Percentiles rank a stretch among this genome's conserved stretches.
Conservation (phyloP, 768 basidiomycete species). For the Mycena olivaceomarginata region DNA sequence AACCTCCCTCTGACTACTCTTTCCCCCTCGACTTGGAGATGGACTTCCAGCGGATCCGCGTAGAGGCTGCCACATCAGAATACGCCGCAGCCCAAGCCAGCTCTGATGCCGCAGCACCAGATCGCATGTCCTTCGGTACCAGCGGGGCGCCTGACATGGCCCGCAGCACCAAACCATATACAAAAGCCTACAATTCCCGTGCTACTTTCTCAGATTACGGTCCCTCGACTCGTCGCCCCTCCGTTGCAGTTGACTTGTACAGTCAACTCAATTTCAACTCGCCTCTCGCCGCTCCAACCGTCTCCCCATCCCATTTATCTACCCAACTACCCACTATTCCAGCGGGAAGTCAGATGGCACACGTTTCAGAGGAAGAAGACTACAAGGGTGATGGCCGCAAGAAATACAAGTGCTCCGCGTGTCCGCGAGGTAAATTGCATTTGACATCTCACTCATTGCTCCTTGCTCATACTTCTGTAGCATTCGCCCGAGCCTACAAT, state of each 20-base stretch:
- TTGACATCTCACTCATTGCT: slow-evolving; percentile 11
- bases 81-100: slow-evolving; percentile 66
- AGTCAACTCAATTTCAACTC: slow-evolving; percentile 69
- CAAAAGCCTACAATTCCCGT: slow-evolving; percentile 63
- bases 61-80: slow-evolving; percentile 70
- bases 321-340: slow-evolving; percentile 68
- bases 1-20: slow-evolving; percentile 70
- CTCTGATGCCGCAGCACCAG: slow-evolving; percentile 66
- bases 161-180: slow-evolving; percentile 54
- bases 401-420: slow-evolving; percentile 86
- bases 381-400: slow-evolving; percentile 77
- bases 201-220: slow-evolving; percentile 83
- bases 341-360: slow-evolving; percentile 62
- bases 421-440: slow-evolving; percentile 77
- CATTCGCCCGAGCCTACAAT: slow-evolving; percentile 95
- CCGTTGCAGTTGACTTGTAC: slow-evolving; percentile 68
- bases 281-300: slow-evolving; percentile 63
- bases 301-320: slow-evolving; percentile 76
- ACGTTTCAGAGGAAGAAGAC: slow-evolving; percentile 65
- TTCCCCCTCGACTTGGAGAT: slow-evolving; percentile 83
- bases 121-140: slow-evolving; percentile 76
- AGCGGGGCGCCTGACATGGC: slow-evolving; percentile 59
- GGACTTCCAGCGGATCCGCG: slow-evolving; percentile 80
- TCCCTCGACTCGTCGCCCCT: slow-evolving; percentile 67
- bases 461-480: slow-evolving; percentile 60